A percentile compares a stretch with the other conserved stretches of the same genome.
Evolutionary conservation across 1,139 yeast species (phyloP).

Genomic region (Hyphopichia fennica): DNA sequence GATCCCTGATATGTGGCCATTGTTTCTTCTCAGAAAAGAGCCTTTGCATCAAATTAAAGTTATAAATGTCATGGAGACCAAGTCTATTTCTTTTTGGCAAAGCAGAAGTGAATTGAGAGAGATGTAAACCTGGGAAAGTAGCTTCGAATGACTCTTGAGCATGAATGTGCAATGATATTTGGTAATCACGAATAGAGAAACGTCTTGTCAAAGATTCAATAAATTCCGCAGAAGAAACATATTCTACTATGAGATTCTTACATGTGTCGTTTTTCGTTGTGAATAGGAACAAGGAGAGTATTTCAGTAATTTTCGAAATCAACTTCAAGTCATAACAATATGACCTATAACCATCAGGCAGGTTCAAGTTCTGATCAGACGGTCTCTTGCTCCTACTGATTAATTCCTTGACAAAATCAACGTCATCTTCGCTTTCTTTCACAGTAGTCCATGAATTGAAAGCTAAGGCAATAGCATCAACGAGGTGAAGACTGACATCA

Average conservation of each 20-base stretch:
- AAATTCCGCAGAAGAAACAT: conserved; percentile 41
- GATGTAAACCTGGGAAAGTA: conserved; percentile 46
- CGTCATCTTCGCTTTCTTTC: conserved; percentile 49
- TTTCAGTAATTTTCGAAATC: conserved; percentile 68
- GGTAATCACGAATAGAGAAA: conserved; percentile 30
- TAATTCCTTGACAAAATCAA: conserved; percentile 51
- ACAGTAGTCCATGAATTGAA: conserved; percentile 70
- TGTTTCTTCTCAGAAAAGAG: conserved; percentile 45
- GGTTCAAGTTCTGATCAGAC: conserved; percentile 17
- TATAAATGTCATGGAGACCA: conserved; percentile 58
- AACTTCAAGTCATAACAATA: conserved; percentile 57
- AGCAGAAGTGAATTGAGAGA: conserved; percentile 57
- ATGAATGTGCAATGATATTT: conserved; percentile 46
- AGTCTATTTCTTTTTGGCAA: conserved; percentile 47
- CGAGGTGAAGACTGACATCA: conserved; percentile 55
- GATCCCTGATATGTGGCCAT: conserved; percentile 55
- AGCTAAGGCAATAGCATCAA: conserved; percentile 66
- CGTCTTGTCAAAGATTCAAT: conserved; percentile 27
- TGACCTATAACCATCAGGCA: conserved; percentile 31
- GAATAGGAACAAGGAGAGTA: conserved; percentile 70
- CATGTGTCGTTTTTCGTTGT: conserved; percentile 49
- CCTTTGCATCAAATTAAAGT: conserved; percentile 62
- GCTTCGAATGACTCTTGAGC: conserved; percentile 45
- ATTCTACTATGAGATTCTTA: conserved; percentile 41
- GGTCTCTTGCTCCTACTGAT: conserved; percentile 35